phyloP scores from a whole-genome alignment of 306 rosid genomes.

The Cicer arietinum region DNA sequence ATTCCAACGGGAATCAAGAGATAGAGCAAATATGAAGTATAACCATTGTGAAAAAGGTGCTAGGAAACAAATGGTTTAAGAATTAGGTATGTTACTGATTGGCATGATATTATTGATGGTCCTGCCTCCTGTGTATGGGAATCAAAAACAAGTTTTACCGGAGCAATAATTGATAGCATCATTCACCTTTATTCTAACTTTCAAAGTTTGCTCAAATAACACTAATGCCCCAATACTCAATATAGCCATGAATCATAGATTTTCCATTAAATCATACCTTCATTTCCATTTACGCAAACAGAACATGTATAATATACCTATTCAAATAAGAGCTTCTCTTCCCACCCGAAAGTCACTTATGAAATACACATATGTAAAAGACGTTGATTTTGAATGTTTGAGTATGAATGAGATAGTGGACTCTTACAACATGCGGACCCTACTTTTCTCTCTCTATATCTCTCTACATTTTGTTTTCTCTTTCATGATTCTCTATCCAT shows the following conservation, averaged over 20 bases:
- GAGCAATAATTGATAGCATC: slow-evolving; percentile 18
- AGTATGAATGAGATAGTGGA: neutral
- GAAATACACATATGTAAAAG: too few relatives aligned
- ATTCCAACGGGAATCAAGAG: neutral
- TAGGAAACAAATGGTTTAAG: neutral
- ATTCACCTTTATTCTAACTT: slow-evolving; percentile 8
- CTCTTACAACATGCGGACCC: neutral
- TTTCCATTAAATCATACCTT: neutral
- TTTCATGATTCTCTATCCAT: too few relatives aligned
- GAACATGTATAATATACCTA: slow-evolving; percentile 11
- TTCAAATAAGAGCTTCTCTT: neutral
- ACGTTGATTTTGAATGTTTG: neutral
- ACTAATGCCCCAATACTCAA: neutral
- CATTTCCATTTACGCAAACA: slow-evolving; percentile 4
- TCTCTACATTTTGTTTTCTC: too few relatives aligned
- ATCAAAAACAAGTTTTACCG: neutral
- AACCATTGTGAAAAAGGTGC: neutral
- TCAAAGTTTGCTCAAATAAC: neutral
- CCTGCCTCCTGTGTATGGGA: neutral
- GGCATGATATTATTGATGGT: neutral
- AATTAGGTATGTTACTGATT: neutral
- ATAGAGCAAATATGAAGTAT: neutral
- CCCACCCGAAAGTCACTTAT: too few relatives aligned
- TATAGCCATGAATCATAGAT: slow-evolving; percentile 9
- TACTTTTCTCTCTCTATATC: too few relatives aligned